Percentiles rank a stretch among this genome's conserved stretches.
These are phyloP conservation scores for Pseudozyma thailandica DNA, from an alignment of 1,284 basidiomycete genomes.

Conservation along the genomic window DNA sequence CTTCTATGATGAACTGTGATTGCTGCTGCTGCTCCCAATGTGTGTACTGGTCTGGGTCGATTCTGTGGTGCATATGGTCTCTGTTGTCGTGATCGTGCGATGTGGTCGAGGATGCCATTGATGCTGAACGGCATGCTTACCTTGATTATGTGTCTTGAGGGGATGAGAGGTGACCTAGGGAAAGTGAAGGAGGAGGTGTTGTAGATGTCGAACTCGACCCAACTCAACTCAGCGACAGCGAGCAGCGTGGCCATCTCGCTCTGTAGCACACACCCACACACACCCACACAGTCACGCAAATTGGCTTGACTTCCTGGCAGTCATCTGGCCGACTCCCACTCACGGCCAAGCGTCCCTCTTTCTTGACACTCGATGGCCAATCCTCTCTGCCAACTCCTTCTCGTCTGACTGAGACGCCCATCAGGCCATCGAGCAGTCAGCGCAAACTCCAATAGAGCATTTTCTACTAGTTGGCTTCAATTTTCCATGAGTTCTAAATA, in stretches of 20 bases:
- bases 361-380: too few relatives aligned
- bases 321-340: too few relatives aligned
- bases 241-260: background rate
- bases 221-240: conserved; percentile 6
- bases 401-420: too few relatives aligned
- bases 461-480: too few relatives aligned
- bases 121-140: conserved; percentile 36
- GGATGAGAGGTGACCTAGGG: conserved; percentile 47
- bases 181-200: conserved; percentile 21
- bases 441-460: too few relatives aligned
- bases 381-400: too few relatives aligned
- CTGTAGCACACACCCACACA: too few relatives aligned
- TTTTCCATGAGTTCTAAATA: too few relatives aligned
- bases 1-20: background rate
- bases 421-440: too few relatives aligned
- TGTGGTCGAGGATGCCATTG: conserved; percentile 16
- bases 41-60: conserved; percentile 2
- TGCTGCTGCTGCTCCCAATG: background rate
- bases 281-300: too few relatives aligned
- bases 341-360: too few relatives aligned
- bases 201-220: conserved; percentile 27
- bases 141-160: conserved; percentile 53
- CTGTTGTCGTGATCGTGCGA: conserved; percentile 10
- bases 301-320: too few relatives aligned
- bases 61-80: conserved; percentile 7